Base-by-base conservation (phyloP, 208 protist species). In the Trypanosoma grayi region DNA sequence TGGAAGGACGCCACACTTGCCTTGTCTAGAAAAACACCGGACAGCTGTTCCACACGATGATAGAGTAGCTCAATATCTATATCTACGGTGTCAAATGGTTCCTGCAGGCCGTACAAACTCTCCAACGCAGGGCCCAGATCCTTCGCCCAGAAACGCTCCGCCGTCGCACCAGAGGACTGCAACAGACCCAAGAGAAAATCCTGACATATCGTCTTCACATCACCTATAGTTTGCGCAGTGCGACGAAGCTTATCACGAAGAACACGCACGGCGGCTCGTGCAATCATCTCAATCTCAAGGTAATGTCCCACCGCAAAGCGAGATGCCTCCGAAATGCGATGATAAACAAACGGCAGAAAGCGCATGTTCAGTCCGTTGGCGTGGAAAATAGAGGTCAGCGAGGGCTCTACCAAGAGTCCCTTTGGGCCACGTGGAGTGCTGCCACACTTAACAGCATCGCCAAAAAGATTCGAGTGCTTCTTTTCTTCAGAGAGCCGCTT, bases 271-370 rank as follows among this genome's bases (percentile, higher is more conserved):
- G 82, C 79, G 14, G 77, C 73, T 11, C 89, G 75, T 31, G 85
- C 83, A 37, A 91, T 76, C 44, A 95, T 75, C 55, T 95, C 85
- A 13, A 89, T 66, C 39, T 93, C 76, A 41, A 71, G 61, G 55
- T 81, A 87, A 53, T 87, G 81, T 64, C 69, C 73, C 14, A 83
- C 72, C n/a, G 66, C 71, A 39, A 77, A 68, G 2, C 71, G 59
- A 6, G 85, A 60, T 0, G 66, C 16, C 13, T 53, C n/a, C 2
- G 85, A 78, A 4, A 95, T 58, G 8, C 85, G 78, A 56, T 85
- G 62, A 70, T 89, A 89, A 11, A 95, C 89, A 73, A 81, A 95
- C 5, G 82, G 75, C 25, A 95, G 56, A 43, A 82, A 81, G 5
- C 77, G 74, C 59, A 95, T 25, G 43, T 89, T 89, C 1, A 95